A percentile compares a stretch with the other conserved stretches of the same genome.
phyloP scores from a whole-genome alignment of 1,284 basidiomycete genomes.

The Boletus sp. region DNA sequence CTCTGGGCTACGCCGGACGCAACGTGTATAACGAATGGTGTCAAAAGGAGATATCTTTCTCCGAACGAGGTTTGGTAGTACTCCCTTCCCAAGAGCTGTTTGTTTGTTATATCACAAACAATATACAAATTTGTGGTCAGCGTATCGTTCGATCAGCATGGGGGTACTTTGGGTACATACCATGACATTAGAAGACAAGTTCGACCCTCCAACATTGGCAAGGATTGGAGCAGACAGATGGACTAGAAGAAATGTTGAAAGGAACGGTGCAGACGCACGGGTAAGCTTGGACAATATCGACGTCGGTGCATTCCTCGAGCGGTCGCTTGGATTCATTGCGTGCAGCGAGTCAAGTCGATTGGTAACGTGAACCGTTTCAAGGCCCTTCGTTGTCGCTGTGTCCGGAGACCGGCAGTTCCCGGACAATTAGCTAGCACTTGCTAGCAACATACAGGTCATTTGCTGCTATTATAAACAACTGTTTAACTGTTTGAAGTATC shows the following conservation, averaged over 20 bases:
- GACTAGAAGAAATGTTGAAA: conserved; percentile 58
- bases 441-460: no score
- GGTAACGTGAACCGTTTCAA: no score
- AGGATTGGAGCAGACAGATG: conserved; percentile 67
- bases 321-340: conserved; percentile 8
- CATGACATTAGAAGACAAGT: conserved; percentile 64
- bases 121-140: not conserved
- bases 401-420: no score
- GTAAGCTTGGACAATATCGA: conserved; percentile 42
- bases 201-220: conserved; percentile 64
- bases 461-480: no score
- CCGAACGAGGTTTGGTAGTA: conserved; percentile 69
- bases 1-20: conserved; percentile 55
- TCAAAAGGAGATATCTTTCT: conserved; percentile 59
- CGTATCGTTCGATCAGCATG: not conserved
- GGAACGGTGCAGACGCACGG: conserved; percentile 58
- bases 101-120: not conserved
- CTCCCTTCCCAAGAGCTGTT: conserved; percentile 69
- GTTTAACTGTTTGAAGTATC: no score
- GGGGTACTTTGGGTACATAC: conserved; percentile 36
- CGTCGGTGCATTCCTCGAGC: not conserved
- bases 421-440: no score
- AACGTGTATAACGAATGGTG: conserved; percentile 57
- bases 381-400: no score
- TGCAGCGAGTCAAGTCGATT: not conserved